phyloP scores from a whole-genome alignment of 2,329 filamentous ascomycete species.

The Immersiporthe knoxdaviesiana region DNA sequence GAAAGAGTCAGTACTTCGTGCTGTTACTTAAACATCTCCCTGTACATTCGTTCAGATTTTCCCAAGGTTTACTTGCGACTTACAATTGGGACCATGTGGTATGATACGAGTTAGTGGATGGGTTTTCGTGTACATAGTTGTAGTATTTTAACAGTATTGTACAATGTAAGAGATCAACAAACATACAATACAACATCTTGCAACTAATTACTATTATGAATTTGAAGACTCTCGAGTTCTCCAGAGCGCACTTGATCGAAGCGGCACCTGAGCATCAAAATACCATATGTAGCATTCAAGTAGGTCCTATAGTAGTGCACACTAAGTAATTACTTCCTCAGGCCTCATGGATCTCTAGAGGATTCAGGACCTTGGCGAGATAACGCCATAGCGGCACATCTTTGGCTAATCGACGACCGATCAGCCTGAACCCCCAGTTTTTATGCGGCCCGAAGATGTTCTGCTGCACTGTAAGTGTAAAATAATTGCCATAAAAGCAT shows the following conservation, averaged over 20 bases:
- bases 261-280: too few relatives aligned
- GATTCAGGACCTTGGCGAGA: slow-evolving; percentile 14
- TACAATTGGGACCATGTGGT: not conserved
- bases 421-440: slow-evolving; percentile 11
- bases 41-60: slow-evolving; percentile 2
- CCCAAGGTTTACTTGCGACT: not conserved
- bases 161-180: too few relatives aligned
- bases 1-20: not conserved
- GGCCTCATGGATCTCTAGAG: not conserved
- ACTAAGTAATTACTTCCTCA: not conserved
- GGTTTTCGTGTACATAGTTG: not conserved
- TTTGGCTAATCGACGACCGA: slow-evolving; percentile 16
- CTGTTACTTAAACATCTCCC: not conserved
- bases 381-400: slow-evolving; percentile 25
- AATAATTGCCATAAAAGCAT: not conserved
- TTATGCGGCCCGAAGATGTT: not conserved
- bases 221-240: too few relatives aligned
- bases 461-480: slow-evolving; percentile 5
- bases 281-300: too few relatives aligned
- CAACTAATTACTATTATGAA: too few relatives aligned
- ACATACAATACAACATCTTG: too few relatives aligned
- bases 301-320: too few relatives aligned
- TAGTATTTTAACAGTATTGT: too few relatives aligned
- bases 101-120: not conserved
- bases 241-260: not conserved